Base-by-base conservation (phyloP, 139 green algal genomes). In the Micromonas commoda region DNA sequence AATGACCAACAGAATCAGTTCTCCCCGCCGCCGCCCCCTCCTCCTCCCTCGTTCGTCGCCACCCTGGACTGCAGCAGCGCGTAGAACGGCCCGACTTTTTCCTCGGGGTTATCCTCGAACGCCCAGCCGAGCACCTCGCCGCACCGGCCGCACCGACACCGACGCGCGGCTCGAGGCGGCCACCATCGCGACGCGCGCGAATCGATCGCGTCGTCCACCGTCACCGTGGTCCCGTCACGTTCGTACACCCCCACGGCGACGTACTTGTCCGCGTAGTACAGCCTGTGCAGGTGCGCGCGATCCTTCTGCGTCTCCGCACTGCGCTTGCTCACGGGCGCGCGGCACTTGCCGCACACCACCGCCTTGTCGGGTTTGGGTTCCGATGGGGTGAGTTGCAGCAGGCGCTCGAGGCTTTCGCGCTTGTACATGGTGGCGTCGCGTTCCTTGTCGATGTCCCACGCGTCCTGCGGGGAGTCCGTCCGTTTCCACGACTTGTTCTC, bases 391-490 rank as follows among this genome's bases (percentile, higher is more conserved):
- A 71, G 26, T 13, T 13, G 26, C 26, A 71, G 33, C n/a, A 71
- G 21, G 26, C 26, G 26, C 69, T 76, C 69, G 45, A 76, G 39
- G 4, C 5, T n/a, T 31, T 76, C 69, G 31, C 69, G 69, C 51
- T 76, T 76, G 69, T 76, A 76, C 51, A 66, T 64, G 9, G 64
- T 3, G n/a, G 45, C 51, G 34, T 76, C 69, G 23, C 39, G 69
- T 28, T 76, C 69, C 69, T 76, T 76, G 32, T 76, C 69, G 69
- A 76, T 76, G 34, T 76, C 69, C 69, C 69, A 76, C 39, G 34
- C 69, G 3, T 76, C 69, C 21, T 3, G 6, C 31, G 21, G 69
- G 33, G 21, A 28, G 24, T 39, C 9, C 24, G 29, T 20, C 23
- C 69, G 69, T 16, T 29, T 76, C 69, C 69, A 76, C 21, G 24